These are phyloP conservation scores for Flaveria ramosissima DNA, from an alignment of 129 eudicot species.

Conservation along the genomic window DNA sequence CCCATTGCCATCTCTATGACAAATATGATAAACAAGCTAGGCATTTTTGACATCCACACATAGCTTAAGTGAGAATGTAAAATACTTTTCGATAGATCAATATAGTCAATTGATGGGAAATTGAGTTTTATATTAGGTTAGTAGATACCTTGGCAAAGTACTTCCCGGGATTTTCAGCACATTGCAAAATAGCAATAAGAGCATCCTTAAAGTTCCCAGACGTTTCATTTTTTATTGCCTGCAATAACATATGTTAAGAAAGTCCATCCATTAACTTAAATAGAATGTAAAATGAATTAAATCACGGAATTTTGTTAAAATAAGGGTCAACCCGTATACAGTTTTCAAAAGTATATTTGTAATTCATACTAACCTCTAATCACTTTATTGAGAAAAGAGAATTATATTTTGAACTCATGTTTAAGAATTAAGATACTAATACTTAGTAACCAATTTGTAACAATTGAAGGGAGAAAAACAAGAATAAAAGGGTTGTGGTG, in stretches of 20 bases:
- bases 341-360: background rate
- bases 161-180: slow-evolving; percentile 68
- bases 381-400: background rate
- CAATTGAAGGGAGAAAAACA: background rate
- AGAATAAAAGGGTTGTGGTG: background rate
- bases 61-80: background rate
- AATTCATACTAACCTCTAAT: background rate
- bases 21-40: background rate
- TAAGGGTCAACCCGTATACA: background rate
- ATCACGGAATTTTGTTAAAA: background rate
- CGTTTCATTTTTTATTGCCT: slow-evolving; percentile 74
- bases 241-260: slow-evolving; percentile 14
- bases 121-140: background rate
- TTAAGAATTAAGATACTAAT: too few relatives aligned
- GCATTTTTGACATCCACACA: background rate
- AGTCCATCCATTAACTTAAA: background rate
- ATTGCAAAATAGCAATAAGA: slow-evolving; percentile 59
- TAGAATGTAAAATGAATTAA: background rate
- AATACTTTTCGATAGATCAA: background rate
- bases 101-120: background rate
- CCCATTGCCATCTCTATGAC: background rate
- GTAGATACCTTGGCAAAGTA: slow-evolving; percentile 75
- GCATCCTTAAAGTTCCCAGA: slow-evolving; percentile 63
- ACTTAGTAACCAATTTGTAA: background rate
- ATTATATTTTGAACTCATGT: background rate